A percentile compares a stretch with the other conserved stretches of the same genome.
Conservation (phyloP, 2,329 filamentous ascomycete genomes). For the Claviceps citrina region DNA sequence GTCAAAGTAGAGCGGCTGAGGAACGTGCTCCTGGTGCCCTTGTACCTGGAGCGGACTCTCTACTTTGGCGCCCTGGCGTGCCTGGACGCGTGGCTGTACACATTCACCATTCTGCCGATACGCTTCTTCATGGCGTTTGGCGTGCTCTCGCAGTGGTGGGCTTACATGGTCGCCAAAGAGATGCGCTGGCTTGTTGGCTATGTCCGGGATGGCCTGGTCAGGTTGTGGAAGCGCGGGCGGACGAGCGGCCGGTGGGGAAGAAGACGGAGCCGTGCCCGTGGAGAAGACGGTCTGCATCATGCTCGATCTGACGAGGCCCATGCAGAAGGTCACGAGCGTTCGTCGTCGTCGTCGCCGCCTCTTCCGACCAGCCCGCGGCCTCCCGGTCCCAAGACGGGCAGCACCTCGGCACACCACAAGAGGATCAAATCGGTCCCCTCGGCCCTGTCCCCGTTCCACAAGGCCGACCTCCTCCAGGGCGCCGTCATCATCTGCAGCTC, state of each 20-base stretch:
- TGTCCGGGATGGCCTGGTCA: constrained; percentile 63
- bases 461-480: constrained; percentile 87
- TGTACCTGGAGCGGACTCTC: constrained; percentile 68
- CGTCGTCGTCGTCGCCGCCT: constrained; percentile 5
- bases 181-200: constrained; percentile 55
- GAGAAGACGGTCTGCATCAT: no score
- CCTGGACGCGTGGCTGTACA: constrained; percentile 90
- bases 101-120: constrained; percentile 85
- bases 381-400: constrained; percentile 15
- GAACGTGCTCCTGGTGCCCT: constrained; percentile 74
- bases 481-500: constrained; percentile 77
- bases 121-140: constrained; percentile 69
- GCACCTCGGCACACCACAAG: constrained; percentile 36
- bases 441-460: constrained; percentile 71
- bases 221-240: constrained; percentile 56
- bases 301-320: no score
- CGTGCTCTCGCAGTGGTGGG: constrained; percentile 68
- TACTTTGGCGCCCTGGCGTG: constrained; percentile 83
- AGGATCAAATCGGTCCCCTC: constrained; percentile 77
- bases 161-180: constrained; percentile 55
- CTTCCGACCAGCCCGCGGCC: constrained; percentile 9
- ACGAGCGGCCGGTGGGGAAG: constrained; percentile 20
- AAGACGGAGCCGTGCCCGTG: constrained; percentile 20
- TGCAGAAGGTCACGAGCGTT: no score
- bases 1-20: constrained; percentile 83